These are phyloP conservation scores for Leccinum aurantiacum DNA, from an alignment of 768 basidiomycete species.

Conservation along the genomic window DNA sequence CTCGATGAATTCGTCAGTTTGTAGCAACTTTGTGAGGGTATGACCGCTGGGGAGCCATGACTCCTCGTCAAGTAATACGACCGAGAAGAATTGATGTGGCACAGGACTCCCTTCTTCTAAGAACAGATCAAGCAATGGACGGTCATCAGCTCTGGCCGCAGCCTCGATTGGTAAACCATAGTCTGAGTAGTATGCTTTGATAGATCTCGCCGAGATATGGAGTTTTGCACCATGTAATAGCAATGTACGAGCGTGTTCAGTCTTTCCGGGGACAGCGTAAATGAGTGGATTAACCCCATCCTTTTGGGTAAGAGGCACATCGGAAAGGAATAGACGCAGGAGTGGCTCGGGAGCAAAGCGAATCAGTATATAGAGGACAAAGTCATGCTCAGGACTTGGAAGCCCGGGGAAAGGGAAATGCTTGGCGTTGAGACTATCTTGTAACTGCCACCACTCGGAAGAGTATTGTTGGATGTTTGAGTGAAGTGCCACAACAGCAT, in stretches of 20 bases:
- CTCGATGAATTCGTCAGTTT: neutral
- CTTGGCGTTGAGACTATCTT: too few relatives aligned
- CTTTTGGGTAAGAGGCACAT: neutral
- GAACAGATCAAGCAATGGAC: too few relatives aligned
- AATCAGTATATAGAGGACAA: neutral
- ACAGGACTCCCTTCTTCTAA: too few relatives aligned
- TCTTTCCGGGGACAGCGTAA: neutral
- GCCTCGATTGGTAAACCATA: too few relatives aligned
- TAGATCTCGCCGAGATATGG: neutral
- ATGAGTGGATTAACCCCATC: neutral
- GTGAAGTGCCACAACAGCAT: too few relatives aligned
- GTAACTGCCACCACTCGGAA: too few relatives aligned
- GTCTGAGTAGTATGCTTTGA: too few relatives aligned
- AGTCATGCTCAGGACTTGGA: neutral
- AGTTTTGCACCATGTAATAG: neutral
- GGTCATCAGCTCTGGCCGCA: too few relatives aligned
- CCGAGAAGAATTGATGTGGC: too few relatives aligned
- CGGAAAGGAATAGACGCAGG: neutral
- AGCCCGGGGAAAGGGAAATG: rapidly evolving
- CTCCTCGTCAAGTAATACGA: too few relatives aligned
- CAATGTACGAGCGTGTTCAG: neutral
- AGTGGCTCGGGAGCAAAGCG: neutral
- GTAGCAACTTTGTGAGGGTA: neutral
- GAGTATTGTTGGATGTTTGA: too few relatives aligned
- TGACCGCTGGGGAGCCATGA: neutral